Evolutionary conservation across 2,329 filamentous ascomycete species (phyloP).

Genomic region (Sporothrix brunneoviolacea): DNA sequence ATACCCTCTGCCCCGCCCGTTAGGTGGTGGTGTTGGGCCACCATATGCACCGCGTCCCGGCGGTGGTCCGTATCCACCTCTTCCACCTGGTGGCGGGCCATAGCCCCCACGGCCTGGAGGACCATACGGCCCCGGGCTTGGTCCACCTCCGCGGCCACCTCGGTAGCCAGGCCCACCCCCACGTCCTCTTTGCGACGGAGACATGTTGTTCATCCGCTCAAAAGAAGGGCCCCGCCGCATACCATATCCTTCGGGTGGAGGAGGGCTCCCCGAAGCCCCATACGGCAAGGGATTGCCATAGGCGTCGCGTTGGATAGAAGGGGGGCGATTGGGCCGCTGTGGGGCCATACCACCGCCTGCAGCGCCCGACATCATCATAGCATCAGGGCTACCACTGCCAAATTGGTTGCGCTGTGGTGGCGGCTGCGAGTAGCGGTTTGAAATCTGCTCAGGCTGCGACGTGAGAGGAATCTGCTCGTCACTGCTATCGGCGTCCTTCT

Average conservation of each 20-base stretch:
- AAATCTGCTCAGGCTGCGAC: slow-evolving; percentile 51
- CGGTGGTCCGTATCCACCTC: slow-evolving; percentile 35
- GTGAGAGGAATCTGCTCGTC: slow-evolving; percentile 70
- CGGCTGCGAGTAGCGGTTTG: slow-evolving; percentile 35
- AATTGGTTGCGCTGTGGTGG: slow-evolving; percentile 52
- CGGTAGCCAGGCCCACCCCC: slow-evolving; percentile 36
- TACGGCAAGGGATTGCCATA: slow-evolving; percentile 53
- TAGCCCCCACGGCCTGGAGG: slow-evolving; percentile 44
- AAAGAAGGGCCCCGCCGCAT: slow-evolving; percentile 40
- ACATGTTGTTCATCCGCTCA: slow-evolving; percentile 39
- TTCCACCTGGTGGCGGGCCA: slow-evolving; percentile 32
- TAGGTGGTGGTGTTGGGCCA: slow-evolving; percentile 28
- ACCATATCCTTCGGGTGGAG: slow-evolving; percentile 38
- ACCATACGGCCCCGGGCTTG: slow-evolving; percentile 32
- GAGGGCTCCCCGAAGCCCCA: slow-evolving; percentile 48
- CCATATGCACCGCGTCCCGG: slow-evolving; percentile 29
- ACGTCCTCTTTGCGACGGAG: slow-evolving; percentile 38
- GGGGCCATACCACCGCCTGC: slow-evolving; percentile 17
- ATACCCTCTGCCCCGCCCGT: slow-evolving; percentile 28
- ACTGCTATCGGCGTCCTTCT: slow-evolving; percentile 52
- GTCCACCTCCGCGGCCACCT: slow-evolving; percentile 41
- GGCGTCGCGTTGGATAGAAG: slow-evolving; percentile 46
- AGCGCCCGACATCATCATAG: slow-evolving; percentile 24
- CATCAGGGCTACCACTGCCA: slow-evolving; percentile 9
- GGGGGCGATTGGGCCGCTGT: slow-evolving; percentile 22